Evolutionary conservation across 1,284 basidiomycete species (phyloP), one percentile per base, ranked within the genome.

Genomic region (Violaceomyces palustris): DNA sequence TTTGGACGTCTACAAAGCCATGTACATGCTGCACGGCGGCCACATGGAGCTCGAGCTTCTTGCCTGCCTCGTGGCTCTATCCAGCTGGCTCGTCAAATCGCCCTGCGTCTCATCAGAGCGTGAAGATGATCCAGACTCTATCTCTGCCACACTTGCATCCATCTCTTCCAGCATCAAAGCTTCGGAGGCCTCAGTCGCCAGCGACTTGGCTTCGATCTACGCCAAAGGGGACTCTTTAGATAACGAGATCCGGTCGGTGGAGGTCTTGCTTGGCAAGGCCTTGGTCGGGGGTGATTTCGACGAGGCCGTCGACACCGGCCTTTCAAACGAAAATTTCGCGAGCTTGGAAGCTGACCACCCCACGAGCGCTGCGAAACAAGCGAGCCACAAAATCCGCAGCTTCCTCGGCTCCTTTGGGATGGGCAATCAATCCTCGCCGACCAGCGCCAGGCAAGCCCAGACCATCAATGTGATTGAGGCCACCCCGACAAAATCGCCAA

Each of bases 1-100:
- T 6, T 37, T 62, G 12, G 62, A 67, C 19, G 42, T 65, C 18
- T 62, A 45, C 26, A 18, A 30, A 14, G 15, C 35, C 25, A 26
- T 52, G 6, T 29, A 35, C 22, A 33, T 35, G 19, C 33, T 67
- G 23, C 62, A 67, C 27, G 64, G 61, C 4, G 62, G 64, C 14
- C 42, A 40, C 30, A 44, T 53, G 14, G 64, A 67, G 35, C 42
- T 59, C 5, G 37, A 56, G 9, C 33, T 65, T 3, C 39, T 50
- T 3, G 48, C 42, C 15, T 42, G 46, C n/a, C n/a, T n/a, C n/a
- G n/a, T n/a, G n/a, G n/a, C n/a, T n/a, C n/a, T n/a, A n/a, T n/a
- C n/a, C n/a, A n/a, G n/a, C n/a, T n/a, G n/a, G n/a, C n/a, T n/a
- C n/a, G n/a, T n/a, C n/a, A n/a, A n/a, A n/a, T n/a, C n/a, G n/a